Percentiles rank a stretch among this genome's conserved stretches.
phyloP scores from a whole-genome alignment of 2,329 filamentous ascomycete genomes.

The Neurospora sp. region DNA sequence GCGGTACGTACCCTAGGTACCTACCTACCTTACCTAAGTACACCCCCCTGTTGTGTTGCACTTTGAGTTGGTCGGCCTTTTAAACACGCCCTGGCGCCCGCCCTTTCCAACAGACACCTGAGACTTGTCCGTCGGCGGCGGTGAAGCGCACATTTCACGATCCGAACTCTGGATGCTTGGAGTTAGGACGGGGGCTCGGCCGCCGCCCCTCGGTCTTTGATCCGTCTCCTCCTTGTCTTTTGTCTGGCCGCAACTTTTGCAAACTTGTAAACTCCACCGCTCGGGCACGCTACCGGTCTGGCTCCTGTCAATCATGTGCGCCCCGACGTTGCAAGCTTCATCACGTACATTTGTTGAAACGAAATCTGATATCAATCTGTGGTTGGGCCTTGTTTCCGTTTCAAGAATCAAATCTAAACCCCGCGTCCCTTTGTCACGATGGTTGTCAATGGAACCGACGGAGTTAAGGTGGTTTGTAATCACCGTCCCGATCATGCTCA shows the following conservation, averaged over 20 bases:
- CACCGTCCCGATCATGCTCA: conserved; percentile 1
- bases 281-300: neutral
- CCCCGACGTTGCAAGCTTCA: conserved; percentile 1
- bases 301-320: neutral
- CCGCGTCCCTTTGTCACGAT: neutral
- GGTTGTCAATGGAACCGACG: neutral
- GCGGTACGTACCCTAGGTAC: conserved; percentile 1
- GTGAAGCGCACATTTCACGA: conserved; percentile 10
- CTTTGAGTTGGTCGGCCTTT: conserved; percentile 10
- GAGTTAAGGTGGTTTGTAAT: neutral
- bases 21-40: neutral
- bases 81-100: conserved; percentile 11
- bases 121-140: conserved; percentile 13
- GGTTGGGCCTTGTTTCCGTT: neutral
- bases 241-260: neutral
- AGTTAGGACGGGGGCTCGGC: conserved; percentile 6
- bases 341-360: neutral
- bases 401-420: neutral
- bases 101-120: conserved; percentile 3
- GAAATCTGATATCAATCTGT: neutral
- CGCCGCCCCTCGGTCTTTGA: conserved; percentile 6
- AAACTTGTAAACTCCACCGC: neutral
- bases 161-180: conserved; percentile 3
- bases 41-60: conserved; percentile 1
- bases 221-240: conserved; percentile 2